Evolutionary conservation across 495 filamentous ascomycete genomes (phyloP), one percentile per base, ranked within the genome.

Genomic region (Annulohypoxylon stygium): DNA sequence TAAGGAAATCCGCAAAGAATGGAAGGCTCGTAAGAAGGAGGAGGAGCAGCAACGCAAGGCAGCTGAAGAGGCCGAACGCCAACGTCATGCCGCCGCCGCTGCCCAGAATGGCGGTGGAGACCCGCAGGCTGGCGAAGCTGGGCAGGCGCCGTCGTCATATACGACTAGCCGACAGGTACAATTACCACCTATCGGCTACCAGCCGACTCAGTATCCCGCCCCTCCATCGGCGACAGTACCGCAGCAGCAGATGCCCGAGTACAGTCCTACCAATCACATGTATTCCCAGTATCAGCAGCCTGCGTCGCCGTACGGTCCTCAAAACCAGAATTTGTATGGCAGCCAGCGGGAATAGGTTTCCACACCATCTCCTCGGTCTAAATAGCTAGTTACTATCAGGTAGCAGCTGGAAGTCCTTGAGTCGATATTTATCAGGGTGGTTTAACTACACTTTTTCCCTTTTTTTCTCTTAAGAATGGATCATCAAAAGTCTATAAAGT

Each of bases 1-100:
- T 83, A 99, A 99, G 82, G 96, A 99, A 76, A 98, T 99, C 67
- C 93, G 96, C 60, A 97, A 98, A 80, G 94, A 98, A 79, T 99
- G 96, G 96, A 99, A 99, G 82, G 92, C 93, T 16, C 93, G 95
- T 69, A 99, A 98, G 89, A 98, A 99, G 92, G 96, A 99, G 81
- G 96, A 98, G 75, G 96, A 98, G 66, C 89, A 89, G 65, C 84
- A 86, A 77, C 92, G 96, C 74, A 98, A 98, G 87, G 92, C 91
- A 20, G 92, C 93, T 4, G 96, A 98, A 74, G 96, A 98, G 73
- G 90, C 93, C 65, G 89, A 92, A 69, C 92, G 93, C 54, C 87
- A 88, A 41, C 88, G 88, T 54, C 88, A 88, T 26, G 88, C 85
- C 36, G 84, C 87, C 57, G 85, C 84, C 37, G 86, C 79, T 54